Percentiles rank a stretch among this genome's conserved stretches.
Evolutionary conservation across 768 basidiomycete species (phyloP).

Genomic region (Dioszegia aurantiaca): DNA sequence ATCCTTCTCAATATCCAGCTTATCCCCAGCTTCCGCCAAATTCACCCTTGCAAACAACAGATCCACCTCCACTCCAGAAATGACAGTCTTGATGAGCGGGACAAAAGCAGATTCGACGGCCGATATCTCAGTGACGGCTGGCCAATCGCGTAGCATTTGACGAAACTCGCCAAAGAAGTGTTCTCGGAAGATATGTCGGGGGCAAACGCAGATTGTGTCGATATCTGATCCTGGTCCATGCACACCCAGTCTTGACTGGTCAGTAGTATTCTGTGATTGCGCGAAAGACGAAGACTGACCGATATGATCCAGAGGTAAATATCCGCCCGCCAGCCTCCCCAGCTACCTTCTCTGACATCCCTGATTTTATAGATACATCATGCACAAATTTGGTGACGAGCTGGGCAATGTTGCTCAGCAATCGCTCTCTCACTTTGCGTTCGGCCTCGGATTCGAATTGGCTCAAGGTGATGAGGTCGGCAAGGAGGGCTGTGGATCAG

Average conservation of each 20-base stretch:
- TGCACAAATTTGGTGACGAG: constrained; percentile 91
- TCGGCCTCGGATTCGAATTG: constrained; percentile 89
- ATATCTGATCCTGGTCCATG: constrained; percentile 96
- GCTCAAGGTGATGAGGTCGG: constrained; percentile 78
- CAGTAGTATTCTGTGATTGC: background rate
- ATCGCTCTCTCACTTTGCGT: constrained; percentile 81
- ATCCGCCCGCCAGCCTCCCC: constrained; percentile 93
- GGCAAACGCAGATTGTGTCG: constrained; percentile 96
- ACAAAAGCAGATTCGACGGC: constrained; percentile 97
- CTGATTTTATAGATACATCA: constrained; percentile 70
- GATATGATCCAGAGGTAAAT: constrained; percentile 97
- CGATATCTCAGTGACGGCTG: constrained; percentile 82
- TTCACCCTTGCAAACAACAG: constrained; percentile 73
- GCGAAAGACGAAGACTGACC: constrained; percentile 24
- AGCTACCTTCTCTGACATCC: constrained; percentile 83
- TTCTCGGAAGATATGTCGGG: constrained; percentile 89
- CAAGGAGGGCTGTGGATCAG: constrained; percentile 63
- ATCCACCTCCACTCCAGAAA: constrained; percentile 88
- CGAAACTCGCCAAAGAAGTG: constrained; percentile 94
- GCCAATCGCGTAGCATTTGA: constrained; percentile 75
- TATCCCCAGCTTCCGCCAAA: constrained; percentile 69
- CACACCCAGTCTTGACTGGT: constrained; percentile 67
- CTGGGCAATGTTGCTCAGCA: constrained; percentile 81
- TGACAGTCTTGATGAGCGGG: constrained; percentile 87
- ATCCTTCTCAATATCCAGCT: constrained; percentile 84